Base-by-base conservation (phyloP, 2,329 filamentous ascomycete species). In the Tolypocladium capitatum region DNA sequence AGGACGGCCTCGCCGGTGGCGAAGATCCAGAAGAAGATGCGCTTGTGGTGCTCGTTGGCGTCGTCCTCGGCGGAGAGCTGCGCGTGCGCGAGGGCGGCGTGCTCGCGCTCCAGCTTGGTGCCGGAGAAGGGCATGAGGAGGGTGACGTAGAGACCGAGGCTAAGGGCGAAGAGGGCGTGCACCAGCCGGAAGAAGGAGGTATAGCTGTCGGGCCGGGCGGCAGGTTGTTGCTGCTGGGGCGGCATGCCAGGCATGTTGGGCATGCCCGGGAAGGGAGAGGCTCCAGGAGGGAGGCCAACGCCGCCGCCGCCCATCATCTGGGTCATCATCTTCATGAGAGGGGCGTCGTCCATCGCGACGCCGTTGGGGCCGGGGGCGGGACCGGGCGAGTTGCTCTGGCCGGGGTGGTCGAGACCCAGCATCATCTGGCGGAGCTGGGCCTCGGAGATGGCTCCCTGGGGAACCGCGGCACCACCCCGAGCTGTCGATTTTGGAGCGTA, bases 1-100 rank as follows among this genome's bases (percentile, higher is more conserved):
- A 91, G 69, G 46, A 86, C 61, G 11, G 86, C 73, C 67, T 92
- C 85, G 31, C 79, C 81, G 0, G 85, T 87, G 6, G 84, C 82
- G 60, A 91, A 92, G n/a, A 85, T 74, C 70, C 81, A 87, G 64
- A 91, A 89, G 65, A 89, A 83, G 21, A 66, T 46, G 43, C 52
- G 57, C 53, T 60, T 63, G 40, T 58, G 62, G 44, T 55, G 60
- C 49, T 65, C 62, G 21, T 60, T 50, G 36, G 61, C 61, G 13
- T 58, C 53, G 42, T 59, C 61, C 14, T 51, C 47, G 9, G 49
- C 53, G 13, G 60, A 55, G 34, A 53, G 52, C 35, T 55, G 54
- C 9, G 53, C 55, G 38, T 58, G 56, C 14, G 58, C 55, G 31
- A 63, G 50, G 42, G 59, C 55, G 20, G 58, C 58, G 10, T 69